Evolutionary conservation across 176 grass and related monocot species (phyloP), one percentile per base, ranked within the genome.

Genomic region (Echinochloa phyllopogon): DNA sequence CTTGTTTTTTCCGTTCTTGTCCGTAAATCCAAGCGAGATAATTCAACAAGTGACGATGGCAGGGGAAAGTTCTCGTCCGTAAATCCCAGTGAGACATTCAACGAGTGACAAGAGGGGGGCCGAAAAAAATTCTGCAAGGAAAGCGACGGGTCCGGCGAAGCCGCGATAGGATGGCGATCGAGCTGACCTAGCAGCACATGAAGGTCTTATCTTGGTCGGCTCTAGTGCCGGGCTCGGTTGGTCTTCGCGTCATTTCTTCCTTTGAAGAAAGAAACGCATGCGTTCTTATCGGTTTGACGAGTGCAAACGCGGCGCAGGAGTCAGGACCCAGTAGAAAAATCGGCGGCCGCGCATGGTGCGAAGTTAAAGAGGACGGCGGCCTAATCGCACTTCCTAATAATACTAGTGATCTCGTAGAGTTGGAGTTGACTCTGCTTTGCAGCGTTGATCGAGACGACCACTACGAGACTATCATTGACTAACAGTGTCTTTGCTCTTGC

Each of bases 271-370:
- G 44, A 72, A 67, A 56, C 64, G 64, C 78, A 82, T 13, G 29
- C 37, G 52, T 61, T 87, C 63, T 38, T 39, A 76, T 69, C 29
- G 51, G n/a, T 61, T 69, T 75, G 79, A 87, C 51, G 11, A 18
- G 65, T 36, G 45, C 33, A n/a, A 24, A 29, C 69, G 36, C 73
- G 47, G 47, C 20, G 45, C 77, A 23, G 27, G 44, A 13, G n/a
- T n/a, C n/a, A 25, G 8, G 15, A 65, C 20, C 66, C 58, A 65
- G 56, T 75, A 40, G 55, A 38, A n/a, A 79, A 74, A 14, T 33
- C 1, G 50, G 43, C 17, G 20, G 64, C 27, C 36, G 52, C 50
- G 47, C 8, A 44, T 75, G 29, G 18, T 43, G 66, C 47, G 33
- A 2, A 33, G 6, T 83, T 53, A 43, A 77, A 48, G 59, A 24